A percentile compares a stretch with the other conserved stretches of the same genome.
Evolutionary conservation across 768 basidiomycete genomes (phyloP).

Genomic region (Amanita polypyramis): DNA sequence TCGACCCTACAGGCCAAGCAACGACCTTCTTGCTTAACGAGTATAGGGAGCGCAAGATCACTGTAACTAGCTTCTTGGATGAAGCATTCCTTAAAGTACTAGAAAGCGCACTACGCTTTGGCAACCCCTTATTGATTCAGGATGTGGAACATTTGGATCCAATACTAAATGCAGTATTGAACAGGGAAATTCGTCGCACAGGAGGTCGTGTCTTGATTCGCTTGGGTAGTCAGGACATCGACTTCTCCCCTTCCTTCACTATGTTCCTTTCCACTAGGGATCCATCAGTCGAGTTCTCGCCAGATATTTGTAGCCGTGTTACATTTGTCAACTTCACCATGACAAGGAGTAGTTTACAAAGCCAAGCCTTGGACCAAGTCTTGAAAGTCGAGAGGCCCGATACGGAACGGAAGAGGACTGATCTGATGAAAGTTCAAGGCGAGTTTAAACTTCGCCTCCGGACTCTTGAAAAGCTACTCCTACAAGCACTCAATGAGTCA

Average conservation of each 20-base stretch:
- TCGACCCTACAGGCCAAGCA: conserved; percentile 97
- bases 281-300: conserved; percentile 95
- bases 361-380: conserved; percentile 94
- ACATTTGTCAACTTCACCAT: conserved; percentile 97
- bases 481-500: conserved; percentile 95
- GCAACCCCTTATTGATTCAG: conserved; percentile 93
- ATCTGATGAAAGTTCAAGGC: conserved; percentile 96
- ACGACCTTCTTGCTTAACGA: conserved; percentile 90
- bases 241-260: conserved; percentile 99
- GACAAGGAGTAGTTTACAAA: conserved; percentile 97
- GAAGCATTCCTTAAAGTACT: conserved; percentile 98
- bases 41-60: conserved; percentile 93
- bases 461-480: conserved; percentile 83
- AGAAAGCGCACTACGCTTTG: conserved; percentile 97
- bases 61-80: conserved; percentile 96
- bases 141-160: conserved; percentile 98
- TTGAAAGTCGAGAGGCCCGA: conserved; percentile 96
- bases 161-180: conserved; percentile 93
- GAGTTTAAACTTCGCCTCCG: conserved; percentile 91
- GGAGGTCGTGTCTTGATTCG: conserved; percentile 97
- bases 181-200: conserved; percentile 91
- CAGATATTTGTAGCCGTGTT: conserved; percentile 96
- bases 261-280: conserved; percentile 98
- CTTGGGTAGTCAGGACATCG: conserved; percentile 95
- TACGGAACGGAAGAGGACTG: conserved; percentile 89